Base-by-base conservation (phyloP, 495 filamentous ascomycete genomes). In the Patellaria atrata region DNA sequence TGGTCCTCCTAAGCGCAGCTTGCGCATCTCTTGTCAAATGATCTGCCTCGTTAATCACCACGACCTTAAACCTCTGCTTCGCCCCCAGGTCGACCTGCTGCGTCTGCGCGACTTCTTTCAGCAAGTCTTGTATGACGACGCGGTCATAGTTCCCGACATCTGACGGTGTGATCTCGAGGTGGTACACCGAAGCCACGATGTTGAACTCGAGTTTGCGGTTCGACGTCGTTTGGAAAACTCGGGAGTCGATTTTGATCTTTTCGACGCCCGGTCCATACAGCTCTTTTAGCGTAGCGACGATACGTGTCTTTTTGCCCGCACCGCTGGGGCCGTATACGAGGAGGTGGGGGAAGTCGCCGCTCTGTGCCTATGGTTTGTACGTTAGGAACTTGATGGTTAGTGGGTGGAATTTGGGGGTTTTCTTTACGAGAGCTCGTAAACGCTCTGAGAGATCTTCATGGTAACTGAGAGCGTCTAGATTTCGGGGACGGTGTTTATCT, bases 11-110 rank as follows among this genome's bases (percentile, higher is more conserved):
- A 53, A 97, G 64, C 32, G 89, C 89, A 1, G 91, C 91, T 59
- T 97, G 89, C 5, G 89, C 89, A 69, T 97, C 89, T 26, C 89
- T 62, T 0, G 79, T 91, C 30, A 97, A 63, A 48, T 93, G 79
- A 48, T 97, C 91, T n/a, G 89, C 89, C 61, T 97, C 89, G 50
- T 97, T 97, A 64, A 97, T 94, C 22, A 97, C 85, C 2, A 97
- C 91, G 9, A 97, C 83, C 62, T 97, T 97, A 64, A 97, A 97
- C 27, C 74, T 69, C 54, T 97, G 89, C 52, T 74, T 79, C 18
- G 91, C 89, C 5, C 70, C 58, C 37, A 82, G 67, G 54, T 97
- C 89, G 10, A 97, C 91, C 58, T 96, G 91, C 58, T 96, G 91
- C 17, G 89, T 97, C 58, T 97, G 89, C 22, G 91, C 89, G 7